Percentiles rank a stretch among this genome's conserved stretches.
These are phyloP conservation scores for Candida verbasci DNA, from an alignment of 805 yeast species.

Conservation along the genomic window DNA sequence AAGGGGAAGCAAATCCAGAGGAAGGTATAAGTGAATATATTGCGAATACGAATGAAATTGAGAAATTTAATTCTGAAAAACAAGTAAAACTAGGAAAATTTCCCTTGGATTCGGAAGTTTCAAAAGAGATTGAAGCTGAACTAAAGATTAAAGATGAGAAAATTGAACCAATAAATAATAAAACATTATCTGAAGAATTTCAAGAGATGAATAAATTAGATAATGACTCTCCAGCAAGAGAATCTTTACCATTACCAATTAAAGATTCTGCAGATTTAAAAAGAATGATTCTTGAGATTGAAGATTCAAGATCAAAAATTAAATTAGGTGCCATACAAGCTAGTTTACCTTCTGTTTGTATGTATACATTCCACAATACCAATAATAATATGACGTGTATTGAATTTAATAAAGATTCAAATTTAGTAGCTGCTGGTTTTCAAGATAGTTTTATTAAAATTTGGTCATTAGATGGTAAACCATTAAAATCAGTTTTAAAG, in stretches of 20 bases:
- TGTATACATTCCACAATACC: conserved; percentile 97
- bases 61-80: conserved; percentile 65
- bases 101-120: conserved; percentile 83
- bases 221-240: conserved; percentile 67
- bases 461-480: conserved; percentile 92
- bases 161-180: conserved; percentile 29
- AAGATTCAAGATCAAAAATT: conserved; percentile 76
- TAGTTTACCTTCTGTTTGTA: conserved; percentile 88
- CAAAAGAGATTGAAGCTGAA: conserved; percentile 80
- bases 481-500: conserved; percentile 59
- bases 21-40: conserved; percentile 50
- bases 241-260: conserved; percentile 78
- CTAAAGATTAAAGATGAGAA: conserved; percentile 71
- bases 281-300: conserved; percentile 71
- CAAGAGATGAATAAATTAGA: conserved; percentile 46
- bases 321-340: conserved; percentile 64
- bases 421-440: conserved; percentile 89
- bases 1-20: conserved; percentile 45
- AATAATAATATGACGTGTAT: conserved; percentile 82
- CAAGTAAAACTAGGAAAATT: conserved; percentile 76
- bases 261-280: conserved; percentile 77
- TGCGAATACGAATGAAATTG: conserved; percentile 44
- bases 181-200: conserved; percentile 36
- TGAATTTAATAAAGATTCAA: conserved; percentile 82
- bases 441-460: conserved; percentile 86